These are phyloP conservation scores for Atkinsonella hypoxylon DNA, from an alignment of 2,329 filamentous ascomycete species.

Conservation along the genomic window DNA sequence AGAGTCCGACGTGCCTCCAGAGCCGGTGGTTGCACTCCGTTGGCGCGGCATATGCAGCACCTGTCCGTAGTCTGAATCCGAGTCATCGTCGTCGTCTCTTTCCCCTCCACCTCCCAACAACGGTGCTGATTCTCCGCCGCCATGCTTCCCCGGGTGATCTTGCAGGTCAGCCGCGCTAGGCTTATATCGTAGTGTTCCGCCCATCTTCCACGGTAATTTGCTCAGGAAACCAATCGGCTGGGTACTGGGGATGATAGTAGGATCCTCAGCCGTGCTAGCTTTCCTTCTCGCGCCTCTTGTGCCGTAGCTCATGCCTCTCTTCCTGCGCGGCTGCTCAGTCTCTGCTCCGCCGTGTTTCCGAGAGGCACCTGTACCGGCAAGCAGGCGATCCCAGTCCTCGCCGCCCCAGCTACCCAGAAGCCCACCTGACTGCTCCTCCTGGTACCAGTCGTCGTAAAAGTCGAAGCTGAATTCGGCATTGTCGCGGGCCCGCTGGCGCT, in stretches of 20 bases:
- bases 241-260: constrained; percentile 81
- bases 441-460: constrained; percentile 96
- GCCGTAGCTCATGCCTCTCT: constrained; percentile 83
- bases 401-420: constrained; percentile 62
- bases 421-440: constrained; percentile 39
- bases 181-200: constrained; percentile 73
- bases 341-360: constrained; percentile 22
- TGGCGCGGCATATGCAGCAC: constrained; percentile 27
- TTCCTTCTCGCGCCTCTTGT: constrained; percentile 45
- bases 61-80: constrained; percentile 16
- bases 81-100: constrained; percentile 17
- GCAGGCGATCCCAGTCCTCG: constrained; percentile 74
- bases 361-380: constrained; percentile 54
- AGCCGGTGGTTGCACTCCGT: constrained; percentile 68
- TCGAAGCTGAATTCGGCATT: constrained; percentile 80
- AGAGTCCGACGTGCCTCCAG: constrained; percentile 73
- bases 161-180: constrained; percentile 84
- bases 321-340: constrained; percentile 54
- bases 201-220: constrained; percentile 73
- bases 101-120: constrained; percentile 37
- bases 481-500: constrained; percentile 46
- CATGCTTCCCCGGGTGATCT: constrained; percentile 58
- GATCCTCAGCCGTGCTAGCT: constrained; percentile 49
- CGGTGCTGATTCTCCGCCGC: constrained; percentile 52
- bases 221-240: constrained; percentile 77